Base-by-base conservation (phyloP, 2,329 filamentous ascomycete genomes). In the Aspergillus ibericus region DNA sequence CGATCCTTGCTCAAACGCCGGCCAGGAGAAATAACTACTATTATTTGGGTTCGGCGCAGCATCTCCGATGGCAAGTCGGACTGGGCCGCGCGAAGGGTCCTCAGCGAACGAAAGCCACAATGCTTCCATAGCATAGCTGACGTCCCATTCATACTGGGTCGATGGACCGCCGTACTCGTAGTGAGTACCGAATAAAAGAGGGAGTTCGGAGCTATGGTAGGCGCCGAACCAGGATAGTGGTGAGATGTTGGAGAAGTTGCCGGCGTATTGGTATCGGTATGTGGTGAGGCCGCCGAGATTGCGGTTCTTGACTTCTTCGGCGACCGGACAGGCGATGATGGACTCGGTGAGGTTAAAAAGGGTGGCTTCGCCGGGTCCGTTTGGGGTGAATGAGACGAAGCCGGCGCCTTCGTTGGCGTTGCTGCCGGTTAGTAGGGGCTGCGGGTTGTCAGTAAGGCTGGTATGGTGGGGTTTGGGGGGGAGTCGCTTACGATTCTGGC, bases 371-470 rank as follows among this genome's bases (percentile, higher is more conserved):
- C 50, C n/a, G 15, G 50, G 50, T 1, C 50, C 50, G 7, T 7
- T 2, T 4, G 25, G 25, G 32, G 50, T 53, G 35, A 53, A 53
- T 20, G 50, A 53, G 5, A 53, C 50, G 36, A 58, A 58, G 1
- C 48, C 49, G 25, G 55, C 55, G n/a, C 55, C 55, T 58, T 58
- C 55, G 32, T 58, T 58, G 20, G 49, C 18, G 32, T 58, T 58
- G 55, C 38, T 53, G 8, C 55, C 55, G 15, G 40, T 53, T 29
- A 53, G 8, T 4, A 53, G 25, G 35, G 50, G 50, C 50, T 53
- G 27, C n/a, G 34, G 7, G 3, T 15, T 6, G 20, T 52, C n/a
- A 32, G 32, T 20, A 8, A 34, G 36, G 13, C 9, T 22, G 15
- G 3, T n/a, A 2, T 4, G 9, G 18, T 25, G 10, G 3, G 49